Evolutionary conservation across 768 basidiomycete genomes (phyloP), one percentile per base, ranked within the genome.

Genomic region (Phaffia tasmanica): DNA sequence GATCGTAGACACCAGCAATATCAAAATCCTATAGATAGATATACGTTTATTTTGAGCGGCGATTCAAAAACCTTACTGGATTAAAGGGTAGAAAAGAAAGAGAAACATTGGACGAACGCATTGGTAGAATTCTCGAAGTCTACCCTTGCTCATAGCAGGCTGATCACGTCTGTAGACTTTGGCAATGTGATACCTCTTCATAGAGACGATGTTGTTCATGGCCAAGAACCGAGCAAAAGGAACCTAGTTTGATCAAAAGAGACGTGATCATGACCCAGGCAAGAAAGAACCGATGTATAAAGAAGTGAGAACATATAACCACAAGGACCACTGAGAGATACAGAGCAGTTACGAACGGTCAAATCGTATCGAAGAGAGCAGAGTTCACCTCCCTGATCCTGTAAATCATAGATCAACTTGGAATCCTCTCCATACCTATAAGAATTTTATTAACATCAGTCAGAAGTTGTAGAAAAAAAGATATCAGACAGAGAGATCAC

Each of bases 61-160:
- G 19, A 7, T 23, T 18, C 55, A 14, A 32, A 23, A 42, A 7
- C 27, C n/a, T 19, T 29, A 6, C 2, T 4, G 16, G 51, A 21
- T n/a, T 2, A 54, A 6, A 3, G 63, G 27, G 25, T n/a, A 42
- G 46, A 49, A 4, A 6, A n/a, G 19, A n/a, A 15, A 18, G 25
- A 15, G 27, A 8, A 14, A 27, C 4, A 27, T 54, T 23, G 21
- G 2, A 79, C 84, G 71, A 71, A 92, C 90, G 70, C 94, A 95
- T 77, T 99, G 95, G 73, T 87, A 89, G 74, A 99, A 99, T 79
- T 99, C 95, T 67, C 95, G 83, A 93, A 99, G 95, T 30, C 95
- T 81, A 0, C 95, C 95, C 79, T 99, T 99, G 32, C 86, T 87
- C 86, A 98, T 92, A 65, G 93, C 93, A 0, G 95, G 95, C 70